Evolutionary conservation across 306 rosid species (phyloP), one percentile per base, ranked within the genome.

Genomic region (Castanea mollissima): DNA sequence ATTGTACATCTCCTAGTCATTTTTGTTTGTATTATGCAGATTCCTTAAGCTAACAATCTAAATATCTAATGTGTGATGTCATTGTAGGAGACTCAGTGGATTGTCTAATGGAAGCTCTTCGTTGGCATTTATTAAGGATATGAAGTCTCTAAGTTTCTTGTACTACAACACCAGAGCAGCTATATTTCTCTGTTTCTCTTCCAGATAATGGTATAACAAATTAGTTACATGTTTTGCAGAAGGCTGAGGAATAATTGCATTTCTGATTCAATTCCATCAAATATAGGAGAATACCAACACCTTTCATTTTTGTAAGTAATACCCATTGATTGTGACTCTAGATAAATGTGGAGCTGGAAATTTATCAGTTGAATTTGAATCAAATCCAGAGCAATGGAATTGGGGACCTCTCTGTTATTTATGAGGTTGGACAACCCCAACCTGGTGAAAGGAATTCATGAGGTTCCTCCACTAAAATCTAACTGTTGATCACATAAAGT

Each of bases 61-160:
- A 35, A 38, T 38, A 38, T 38, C 44, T 38, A 38, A 38, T 74
- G 57, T 80, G 2, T 78, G 60, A 64, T 46, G 49, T 69, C 44
- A 41, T 58, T 79, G 81, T 75, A 94, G 97, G 91, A 74, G 79
- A 71, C 81, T 94, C 75, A 83, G 93, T 60, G 91, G 81, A 56
- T 29, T 94, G 73, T 87, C 92, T 27, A 92, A 94, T 77, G 92
- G 87, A 62, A 90, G 87, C 89, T 84, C 97, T 82, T 84, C 97
- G 21, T 81, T 94, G 74, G 88, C 83, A 78, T 86, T 92, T 78
- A 44, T 38, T 38, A 38, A 38, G 44, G 44, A 38, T 38, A 38
- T 38, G 44, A 38, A 38, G 10, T 38, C 44, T 94, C 76, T 94
- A 65, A 82, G 38, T 67, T 3, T 29, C 70, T 83, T 94, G 98